A percentile compares a stretch with the other conserved stretches of the same genome.
Conservation (phyloP, 257 asterid genomes). For the Nicotiana benthamiana region DNA sequence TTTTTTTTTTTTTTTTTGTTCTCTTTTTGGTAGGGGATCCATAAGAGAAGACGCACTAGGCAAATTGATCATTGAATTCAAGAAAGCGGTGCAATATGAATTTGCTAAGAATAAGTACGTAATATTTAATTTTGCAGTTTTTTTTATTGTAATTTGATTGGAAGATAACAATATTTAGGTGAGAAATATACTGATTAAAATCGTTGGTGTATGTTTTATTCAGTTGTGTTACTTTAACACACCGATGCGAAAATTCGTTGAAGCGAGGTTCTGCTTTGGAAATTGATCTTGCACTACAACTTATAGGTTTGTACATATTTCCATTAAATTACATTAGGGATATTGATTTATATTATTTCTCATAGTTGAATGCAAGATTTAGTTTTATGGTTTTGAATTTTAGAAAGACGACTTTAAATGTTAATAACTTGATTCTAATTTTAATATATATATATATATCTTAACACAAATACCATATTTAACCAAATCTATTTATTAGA, state of each 20-base stretch:
- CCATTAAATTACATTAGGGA: not conserved
- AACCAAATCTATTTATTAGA: too few relatives aligned
- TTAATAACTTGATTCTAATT: too few relatives aligned
- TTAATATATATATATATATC: too few relatives aligned
- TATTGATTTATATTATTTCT: too few relatives aligned
- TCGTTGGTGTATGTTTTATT: not conserved
- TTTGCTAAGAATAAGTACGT: not conserved
- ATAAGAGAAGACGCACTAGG: not conserved
- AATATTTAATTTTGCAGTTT: not conserved
- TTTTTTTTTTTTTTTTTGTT: not conserved
- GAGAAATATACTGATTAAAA: not conserved
- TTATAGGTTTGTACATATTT: conserved; percentile 21
- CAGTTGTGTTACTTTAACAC: not conserved
- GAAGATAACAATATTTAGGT: not conserved
- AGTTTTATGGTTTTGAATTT: too few relatives aligned
- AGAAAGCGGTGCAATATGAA: not conserved
- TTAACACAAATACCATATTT: too few relatives aligned
- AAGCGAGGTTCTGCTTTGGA: conserved; percentile 26
- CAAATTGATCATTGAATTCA: not conserved
- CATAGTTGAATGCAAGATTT: too few relatives aligned
- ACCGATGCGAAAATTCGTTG: conserved; percentile 24
- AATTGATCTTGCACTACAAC: conserved; percentile 25
- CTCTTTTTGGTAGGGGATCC: not conserved
- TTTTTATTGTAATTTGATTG: not conserved
- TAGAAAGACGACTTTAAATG: too few relatives aligned